phyloP scores from a whole-genome alignment of 2,329 filamentous ascomycete genomes.

The Dothistroma pini region DNA sequence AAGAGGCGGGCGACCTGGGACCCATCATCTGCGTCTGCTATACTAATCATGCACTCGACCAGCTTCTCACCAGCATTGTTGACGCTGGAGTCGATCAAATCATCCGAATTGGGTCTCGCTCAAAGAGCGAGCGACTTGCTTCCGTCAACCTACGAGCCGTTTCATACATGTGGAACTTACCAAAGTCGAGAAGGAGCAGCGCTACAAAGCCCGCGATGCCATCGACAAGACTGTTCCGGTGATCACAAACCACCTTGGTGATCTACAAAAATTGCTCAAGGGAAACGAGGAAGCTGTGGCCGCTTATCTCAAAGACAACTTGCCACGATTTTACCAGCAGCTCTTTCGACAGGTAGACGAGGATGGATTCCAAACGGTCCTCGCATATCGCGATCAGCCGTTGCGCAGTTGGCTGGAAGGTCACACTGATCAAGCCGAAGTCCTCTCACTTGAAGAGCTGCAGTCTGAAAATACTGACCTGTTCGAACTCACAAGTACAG shows the following conservation, averaged over 20 bases:
- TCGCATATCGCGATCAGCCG: too few species aligned
- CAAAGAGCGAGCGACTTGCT: conserved; percentile 47
- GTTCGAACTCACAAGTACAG: too few species aligned
- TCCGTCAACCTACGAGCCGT: conserved; percentile 50
- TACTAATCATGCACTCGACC: conserved; percentile 55
- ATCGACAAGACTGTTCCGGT: too few species aligned
- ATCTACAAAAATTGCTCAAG: too few species aligned
- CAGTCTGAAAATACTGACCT: too few species aligned
- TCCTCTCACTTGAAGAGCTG: too few species aligned
- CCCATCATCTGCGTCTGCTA: conserved; percentile 50
- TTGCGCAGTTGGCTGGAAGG: too few species aligned
- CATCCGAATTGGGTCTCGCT: conserved; percentile 59
- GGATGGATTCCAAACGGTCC: neutral
- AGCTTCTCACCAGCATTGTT: conserved; percentile 59
- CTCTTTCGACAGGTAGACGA: neutral
- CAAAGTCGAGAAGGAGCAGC: neutral
- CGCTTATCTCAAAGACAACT: too few species aligned
- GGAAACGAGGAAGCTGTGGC: too few species aligned
- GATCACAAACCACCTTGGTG: too few species aligned
- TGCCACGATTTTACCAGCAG: too few species aligned
- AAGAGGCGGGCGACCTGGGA: conserved; percentile 55
- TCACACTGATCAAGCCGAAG: too few species aligned
- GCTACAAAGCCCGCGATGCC: neutral
- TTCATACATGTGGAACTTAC: conserved; percentile 17
- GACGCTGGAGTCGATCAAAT: conserved; percentile 52